Evolutionary conservation across 2,329 filamentous ascomycete genomes (phyloP), one percentile per base, ranked within the genome.

Genomic region (Apiospora pterosperma): DNA sequence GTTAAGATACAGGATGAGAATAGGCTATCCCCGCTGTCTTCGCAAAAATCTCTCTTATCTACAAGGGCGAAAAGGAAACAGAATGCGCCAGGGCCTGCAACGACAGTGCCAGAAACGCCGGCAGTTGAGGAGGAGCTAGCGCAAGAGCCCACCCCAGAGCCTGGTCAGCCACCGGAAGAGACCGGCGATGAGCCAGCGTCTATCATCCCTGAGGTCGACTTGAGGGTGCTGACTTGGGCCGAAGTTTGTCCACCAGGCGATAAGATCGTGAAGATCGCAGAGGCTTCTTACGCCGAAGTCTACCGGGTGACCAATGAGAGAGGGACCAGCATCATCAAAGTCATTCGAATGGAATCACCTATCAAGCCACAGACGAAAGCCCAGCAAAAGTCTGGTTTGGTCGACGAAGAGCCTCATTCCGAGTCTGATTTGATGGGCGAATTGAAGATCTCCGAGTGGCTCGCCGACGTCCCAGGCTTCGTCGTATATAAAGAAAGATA

Each of bases 401-500:
- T 88, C 5, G 86, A 88, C 66, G 86, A 88, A 69, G 82, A 87
- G 68, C 84, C 86, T 0, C 86, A 86, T 64, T 76, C 77, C 2
- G 83, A 85, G 65, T 79, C 80, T 1, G 84, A 86, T 69, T 78
- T 90, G 36, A 76, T 82, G 3, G 86, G 86, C 28, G 88, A 90
- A 71, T 78, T 90, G 25, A 79, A 82, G 60, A 89, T 90, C 58
- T 89, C 88, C 2, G 87, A 90, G 72, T 85, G 84, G 78, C 77
- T 90, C 21, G 85, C 87, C 21, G 86, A 88, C 66, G 84, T 90
- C 14, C 87, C 87, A 0, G 88, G 88, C 0, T 90, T 89, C 66
- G 86, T 89, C 36, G 80, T 87, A 21, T 90, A 89, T 77, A 90
- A 90, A 74, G 86, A 88, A 71, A 80, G 85, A 8, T 88, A 89